Base-by-base conservation (phyloP, 2,329 filamentous ascomycete species). In the Fusarium lateritium region DNA sequence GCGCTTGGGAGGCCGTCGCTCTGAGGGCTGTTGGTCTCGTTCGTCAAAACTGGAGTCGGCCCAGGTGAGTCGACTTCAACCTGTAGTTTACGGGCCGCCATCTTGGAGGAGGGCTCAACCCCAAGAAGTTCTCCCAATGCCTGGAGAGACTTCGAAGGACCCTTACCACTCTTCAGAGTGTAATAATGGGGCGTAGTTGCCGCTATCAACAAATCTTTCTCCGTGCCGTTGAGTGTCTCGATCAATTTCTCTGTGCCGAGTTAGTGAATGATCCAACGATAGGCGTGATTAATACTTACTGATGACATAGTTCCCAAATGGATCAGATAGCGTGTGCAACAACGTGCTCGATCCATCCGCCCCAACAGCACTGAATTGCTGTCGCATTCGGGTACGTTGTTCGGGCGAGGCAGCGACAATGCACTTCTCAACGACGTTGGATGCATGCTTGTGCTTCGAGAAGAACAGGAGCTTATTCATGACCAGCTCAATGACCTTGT, bases 361-460 rank as follows among this genome's bases (percentile, higher is more conserved):
- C 54, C 88, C 87, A 17, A 84, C 77, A 2, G 84, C 84, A 3
- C 86, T 89, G 26, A 94, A 82, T 61, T 88, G 84, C 50, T 83
- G 82, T 54, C 92, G 87, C 61, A 98, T 94, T 33, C 86, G 84
- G 34, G 84, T 86, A 52, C 92, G 89, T 76, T 97, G 92, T 51
- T 90, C 84, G 21, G 87, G 82, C 1, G 88, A 88, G 21, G 93
- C 93, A 70, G 86, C 88, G 56, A 91, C 84, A 63, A 98, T 91
- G 76, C 94, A 97, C 79, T 94, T 95, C 80, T 99, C 96, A 1
- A 99, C 95, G 4, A 99, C 95, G 73, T 99, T 98, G 75, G 94
- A 98, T 1, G 96, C 95, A 75, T 93, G 97, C 78, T 99, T 99
- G 83, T 98, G 94, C 83, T 94, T 97, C 26, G 94, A 97, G 73